Base-by-base conservation (phyloP, 768 basidiomycete genomes). In the Agrocybe pediades region DNA sequence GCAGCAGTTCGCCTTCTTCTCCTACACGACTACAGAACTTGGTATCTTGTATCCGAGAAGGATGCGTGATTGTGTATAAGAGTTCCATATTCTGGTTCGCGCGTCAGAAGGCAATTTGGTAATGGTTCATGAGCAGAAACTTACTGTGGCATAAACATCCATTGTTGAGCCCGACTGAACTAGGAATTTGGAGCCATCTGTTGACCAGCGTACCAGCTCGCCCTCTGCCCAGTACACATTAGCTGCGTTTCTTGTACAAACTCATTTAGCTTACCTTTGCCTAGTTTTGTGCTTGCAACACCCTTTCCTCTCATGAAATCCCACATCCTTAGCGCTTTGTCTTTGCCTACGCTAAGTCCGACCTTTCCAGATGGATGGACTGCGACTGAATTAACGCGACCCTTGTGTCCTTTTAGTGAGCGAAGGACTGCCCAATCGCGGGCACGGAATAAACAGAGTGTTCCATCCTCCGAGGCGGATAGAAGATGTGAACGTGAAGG, bases 261-360 rank as follows among this genome's bases (percentile, higher is more conserved):
- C 30, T 23, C 8, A 7, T 39, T 17, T 4, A 30, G 9, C 16
- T 23, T 36, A 92, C 95, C 95, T 74, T 87, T 90, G 19, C 92
- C 92, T 5, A 99, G 70, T 66, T 95, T 95, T 42, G 84, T 88
- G 68, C 94, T 93, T 6, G 92, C 93, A 9, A 84, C 84, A 3
- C 92, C 92, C 68, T 89, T 88, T 0, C 96, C 96, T 41, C 95
- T 77, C 92, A 98, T 95, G 45, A 99, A 75, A 76, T 99, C 97
- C 97, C 97, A 99, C 95, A 99, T 97, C 40, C 95, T 82, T 54
- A 98, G 60, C 2, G 90, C 92, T 58, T 82, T 79, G 64, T 98
- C 97, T 63, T 86, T 88, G 6, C 97, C 96, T 0, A 98, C 94
- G 56, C 87, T 93, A 36, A 99, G 70, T 0, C 88, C 95, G 16